A percentile compares a stretch with the other conserved stretches of the same genome.
phyloP scores from a whole-genome alignment of 139 green algal genomes.

The Ettlia oleoabundans region DNA sequence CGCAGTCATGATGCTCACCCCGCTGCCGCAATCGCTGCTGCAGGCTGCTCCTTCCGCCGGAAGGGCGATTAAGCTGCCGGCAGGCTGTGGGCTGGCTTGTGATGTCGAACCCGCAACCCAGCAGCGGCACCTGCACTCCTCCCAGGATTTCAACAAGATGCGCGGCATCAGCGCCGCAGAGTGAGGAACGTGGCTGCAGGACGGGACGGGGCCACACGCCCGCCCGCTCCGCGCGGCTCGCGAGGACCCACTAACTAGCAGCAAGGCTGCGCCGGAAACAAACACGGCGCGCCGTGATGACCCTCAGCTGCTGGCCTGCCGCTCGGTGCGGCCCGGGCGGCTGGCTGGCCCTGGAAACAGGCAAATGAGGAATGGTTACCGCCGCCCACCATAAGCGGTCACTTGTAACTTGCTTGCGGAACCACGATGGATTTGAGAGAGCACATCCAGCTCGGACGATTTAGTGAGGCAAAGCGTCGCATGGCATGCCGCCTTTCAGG shows the following conservation, averaged over 20 bases:
- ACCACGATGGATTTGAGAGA: no score
- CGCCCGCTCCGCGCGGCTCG: background rate
- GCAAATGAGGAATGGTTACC: background rate
- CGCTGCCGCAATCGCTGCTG: no score
- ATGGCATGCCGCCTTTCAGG: no score
- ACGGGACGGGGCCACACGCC: no score
- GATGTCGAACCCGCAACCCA: conserved; percentile 1
- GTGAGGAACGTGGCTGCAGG: background rate
- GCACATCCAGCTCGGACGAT: no score
- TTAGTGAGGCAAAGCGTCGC: no score
- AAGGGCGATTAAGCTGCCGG: conserved; percentile 87
- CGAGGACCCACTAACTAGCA: conserved; percentile 3
- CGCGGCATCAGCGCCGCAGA: background rate
- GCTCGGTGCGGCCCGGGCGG: background rate
- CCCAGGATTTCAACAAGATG: conserved; percentile 2
- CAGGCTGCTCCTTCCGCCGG: conserved; percentile 93
- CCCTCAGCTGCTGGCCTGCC: background rate
- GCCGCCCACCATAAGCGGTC: background rate
- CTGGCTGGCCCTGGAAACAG: conserved; percentile 9
- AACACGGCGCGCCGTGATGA: background rate
- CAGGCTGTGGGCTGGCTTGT: background rate
- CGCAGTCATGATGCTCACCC: background rate
- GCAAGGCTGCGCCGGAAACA: background rate
- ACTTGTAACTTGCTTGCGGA: background rate
- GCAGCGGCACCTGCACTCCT: background rate